Evolutionary conservation across 805 yeast species (phyloP).

Genomic region (Clavispora fructus): DNA sequence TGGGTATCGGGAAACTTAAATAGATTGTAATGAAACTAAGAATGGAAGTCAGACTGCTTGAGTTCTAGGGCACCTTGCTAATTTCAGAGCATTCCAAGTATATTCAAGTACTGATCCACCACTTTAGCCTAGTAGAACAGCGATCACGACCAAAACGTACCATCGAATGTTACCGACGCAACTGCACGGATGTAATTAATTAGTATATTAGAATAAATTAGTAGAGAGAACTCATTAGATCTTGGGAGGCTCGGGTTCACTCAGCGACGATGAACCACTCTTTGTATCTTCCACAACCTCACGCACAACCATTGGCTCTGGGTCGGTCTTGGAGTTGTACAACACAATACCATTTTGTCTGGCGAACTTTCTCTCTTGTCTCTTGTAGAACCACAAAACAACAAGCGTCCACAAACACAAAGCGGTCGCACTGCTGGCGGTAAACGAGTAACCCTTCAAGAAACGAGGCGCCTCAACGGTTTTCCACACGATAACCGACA

Average conservation of each 20-base stretch:
- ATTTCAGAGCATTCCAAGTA: too few species aligned
- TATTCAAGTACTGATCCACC: too few species aligned
- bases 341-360: slow-evolving; percentile 32
- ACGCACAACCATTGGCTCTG: slow-evolving; percentile 9
- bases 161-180: too few species aligned
- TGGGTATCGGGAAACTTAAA: too few species aligned
- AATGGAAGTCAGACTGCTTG: too few species aligned
- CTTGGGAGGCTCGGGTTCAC: not conserved
- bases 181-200: too few species aligned
- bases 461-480: slow-evolving; percentile 56
- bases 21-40: too few species aligned
- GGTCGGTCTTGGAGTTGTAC: slow-evolving; percentile 19
- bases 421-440: slow-evolving; percentile 42
- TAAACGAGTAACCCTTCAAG: slow-evolving; percentile 48
- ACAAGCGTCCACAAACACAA: slow-evolving; percentile 47
- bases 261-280: not conserved
- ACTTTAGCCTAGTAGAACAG: too few species aligned
- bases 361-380: slow-evolving; percentile 27
- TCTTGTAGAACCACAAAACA: slow-evolving; percentile 43
- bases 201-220: too few species aligned
- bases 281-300: not conserved
- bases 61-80: too few species aligned
- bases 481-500: slow-evolving; percentile 44
- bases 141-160: too few species aligned
- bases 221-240: not conserved